Evolutionary conservation across 495 filamentous ascomycete genomes (phyloP).

Genomic region (Pyrenopolyporus hunteri): DNA sequence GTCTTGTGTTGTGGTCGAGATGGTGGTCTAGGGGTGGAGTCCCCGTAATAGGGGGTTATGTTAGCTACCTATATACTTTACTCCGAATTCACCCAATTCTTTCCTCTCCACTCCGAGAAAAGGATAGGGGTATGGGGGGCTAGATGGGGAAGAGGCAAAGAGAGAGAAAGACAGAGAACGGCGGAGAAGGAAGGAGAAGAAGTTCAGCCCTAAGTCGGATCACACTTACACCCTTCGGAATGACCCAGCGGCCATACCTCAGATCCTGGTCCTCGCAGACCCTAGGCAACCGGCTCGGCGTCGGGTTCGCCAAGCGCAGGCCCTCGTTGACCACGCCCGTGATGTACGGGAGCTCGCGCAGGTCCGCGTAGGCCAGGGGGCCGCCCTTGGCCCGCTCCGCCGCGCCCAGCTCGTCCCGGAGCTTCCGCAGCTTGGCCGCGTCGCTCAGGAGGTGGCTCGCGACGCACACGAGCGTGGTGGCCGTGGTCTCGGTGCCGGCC

Average conservation of each 20-base stretch:
- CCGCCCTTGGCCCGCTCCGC: constrained; percentile 24
- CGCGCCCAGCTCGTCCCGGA: constrained; percentile 41
- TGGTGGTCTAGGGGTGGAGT: constrained; percentile 20
- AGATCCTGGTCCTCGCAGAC: constrained; percentile 51
- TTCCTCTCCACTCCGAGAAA: not conserved
- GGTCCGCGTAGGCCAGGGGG: constrained; percentile 29
- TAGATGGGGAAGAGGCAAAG: not conserved
- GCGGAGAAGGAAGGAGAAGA: not conserved
- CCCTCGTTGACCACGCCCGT: constrained; percentile 50
- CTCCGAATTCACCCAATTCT: not conserved
- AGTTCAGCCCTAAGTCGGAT: not conserved
- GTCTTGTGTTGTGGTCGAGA: constrained; percentile 36
- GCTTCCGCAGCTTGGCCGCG: constrained; percentile 31
- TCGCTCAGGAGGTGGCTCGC: constrained; percentile 42
- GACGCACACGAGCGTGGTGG: constrained; percentile 39
- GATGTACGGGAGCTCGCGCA: constrained; percentile 48
- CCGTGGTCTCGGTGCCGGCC: constrained; percentile 51
- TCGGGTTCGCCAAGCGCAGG: constrained; percentile 52
- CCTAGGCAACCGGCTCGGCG: constrained; percentile 47
- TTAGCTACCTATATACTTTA: not conserved
- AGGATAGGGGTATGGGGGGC: not conserved
- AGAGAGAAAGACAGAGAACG: no score
- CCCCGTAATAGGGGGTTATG: not conserved
- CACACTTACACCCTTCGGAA: constrained; percentile 36
- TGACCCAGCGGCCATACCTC: constrained; percentile 43